Conservation (phyloP, 1,284 basidiomycete genomes). For the Wolfiporia cocos region DNA sequence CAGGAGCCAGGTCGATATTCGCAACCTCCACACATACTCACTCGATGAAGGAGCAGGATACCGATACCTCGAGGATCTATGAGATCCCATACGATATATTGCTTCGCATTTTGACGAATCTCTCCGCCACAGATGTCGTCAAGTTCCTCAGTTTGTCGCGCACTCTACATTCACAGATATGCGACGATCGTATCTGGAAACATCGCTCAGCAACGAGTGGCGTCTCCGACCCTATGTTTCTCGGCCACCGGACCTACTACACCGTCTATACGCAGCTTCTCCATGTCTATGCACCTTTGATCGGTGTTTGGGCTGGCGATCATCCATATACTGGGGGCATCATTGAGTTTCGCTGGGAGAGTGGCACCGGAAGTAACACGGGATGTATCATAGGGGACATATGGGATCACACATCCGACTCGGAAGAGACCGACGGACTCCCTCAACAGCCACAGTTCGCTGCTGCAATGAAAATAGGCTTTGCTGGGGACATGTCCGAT, state of each 20-base stretch:
- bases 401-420: slow-evolving; percentile 12
- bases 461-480: slow-evolving; percentile 14
- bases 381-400: slow-evolving; percentile 17
- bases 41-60: too few relatives aligned
- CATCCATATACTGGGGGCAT: slow-evolving; percentile 18
- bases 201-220: slow-evolving; percentile 13
- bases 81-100: slow-evolving; percentile 19
- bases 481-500: not conserved
- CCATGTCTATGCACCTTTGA: slow-evolving; percentile 14
- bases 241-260: slow-evolving; percentile 13
- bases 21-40: too few relatives aligned
- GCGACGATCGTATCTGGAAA: slow-evolving; percentile 17
- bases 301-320: slow-evolving; percentile 21
- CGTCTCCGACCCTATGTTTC: slow-evolving; percentile 7
- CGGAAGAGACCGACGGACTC: not conserved
- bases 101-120: slow-evolving; percentile 9
- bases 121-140: slow-evolving; percentile 13
- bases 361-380: slow-evolving; percentile 7
- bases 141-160: slow-evolving; percentile 10
- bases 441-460: slow-evolving; percentile 11
- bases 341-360: slow-evolving; percentile 16
- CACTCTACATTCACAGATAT: slow-evolving; percentile 8
- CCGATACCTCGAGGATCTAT: not conserved
- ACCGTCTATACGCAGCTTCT: slow-evolving; percentile 16
- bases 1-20: too few relatives aligned